Percentiles rank a stretch among this genome's conserved stretches.
phyloP scores from a whole-genome alignment of 257 asterid species.

The Forsythia suspensa region DNA sequence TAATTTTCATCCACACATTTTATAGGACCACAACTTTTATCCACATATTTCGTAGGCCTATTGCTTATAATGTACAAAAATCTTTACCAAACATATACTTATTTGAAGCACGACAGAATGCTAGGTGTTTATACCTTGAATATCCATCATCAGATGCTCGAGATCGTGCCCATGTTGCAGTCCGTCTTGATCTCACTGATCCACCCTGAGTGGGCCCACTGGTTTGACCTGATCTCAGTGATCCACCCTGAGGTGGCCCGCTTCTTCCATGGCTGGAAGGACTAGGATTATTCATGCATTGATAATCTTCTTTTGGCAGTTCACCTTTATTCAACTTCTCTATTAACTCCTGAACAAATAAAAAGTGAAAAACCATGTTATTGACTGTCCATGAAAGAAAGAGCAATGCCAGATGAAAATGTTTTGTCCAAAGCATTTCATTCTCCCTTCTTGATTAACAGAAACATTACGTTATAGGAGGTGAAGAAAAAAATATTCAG shows the following conservation, averaged over 20 bases:
- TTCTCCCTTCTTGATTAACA: background rate
- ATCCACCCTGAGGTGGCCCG: slow-evolving; percentile 40
- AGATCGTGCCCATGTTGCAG: slow-evolving; percentile 90
- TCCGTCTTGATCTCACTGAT: slow-evolving; percentile 79
- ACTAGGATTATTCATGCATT: slow-evolving; percentile 60
- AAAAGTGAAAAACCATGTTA: slow-evolving; percentile 19
- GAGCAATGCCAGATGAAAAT: background rate
- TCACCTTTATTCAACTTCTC: slow-evolving; percentile 81
- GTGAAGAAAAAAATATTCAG: background rate
- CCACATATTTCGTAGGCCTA: no score
- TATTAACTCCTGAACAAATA: slow-evolving; percentile 59
- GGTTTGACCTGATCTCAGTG: slow-evolving; percentile 48
- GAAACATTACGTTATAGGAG: background rate
- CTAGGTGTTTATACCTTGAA: slow-evolving; percentile 55
- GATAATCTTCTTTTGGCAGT: slow-evolving; percentile 76
- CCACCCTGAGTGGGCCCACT: slow-evolving; percentile 56
- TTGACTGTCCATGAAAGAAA: background rate
- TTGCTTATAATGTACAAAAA: no score
- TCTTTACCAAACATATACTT: no score
- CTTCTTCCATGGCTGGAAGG: slow-evolving; percentile 23
- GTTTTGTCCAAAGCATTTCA: background rate
- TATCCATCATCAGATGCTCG: slow-evolving; percentile 85
- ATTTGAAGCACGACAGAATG: background rate
- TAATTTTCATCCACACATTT: no score
- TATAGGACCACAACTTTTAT: no score